These are phyloP conservation scores for Aspergillus clavatus DNA, from an alignment of 2,329 filamentous ascomycete genomes.

Conservation along the genomic window DNA sequence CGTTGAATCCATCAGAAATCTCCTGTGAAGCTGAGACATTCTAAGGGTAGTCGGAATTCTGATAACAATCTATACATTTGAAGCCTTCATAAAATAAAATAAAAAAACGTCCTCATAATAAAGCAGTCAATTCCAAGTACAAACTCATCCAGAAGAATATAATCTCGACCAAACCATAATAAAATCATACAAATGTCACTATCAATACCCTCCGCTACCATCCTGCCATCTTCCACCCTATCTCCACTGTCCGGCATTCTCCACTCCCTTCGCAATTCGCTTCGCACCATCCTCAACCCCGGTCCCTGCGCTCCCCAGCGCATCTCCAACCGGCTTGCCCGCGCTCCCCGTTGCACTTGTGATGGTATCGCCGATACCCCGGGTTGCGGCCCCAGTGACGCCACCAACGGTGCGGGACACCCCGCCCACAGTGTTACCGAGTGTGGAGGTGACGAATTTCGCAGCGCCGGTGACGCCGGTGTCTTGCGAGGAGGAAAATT, in stretches of 20 bases:
- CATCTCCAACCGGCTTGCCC: constrained; percentile 54
- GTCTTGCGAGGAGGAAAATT: constrained; percentile 34
- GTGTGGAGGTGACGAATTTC: constrained; percentile 52
- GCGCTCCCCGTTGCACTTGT: constrained; percentile 51
- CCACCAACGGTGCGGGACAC: constrained; percentile 51
- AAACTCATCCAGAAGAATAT: no score
- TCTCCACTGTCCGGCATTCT: constrained; percentile 55
- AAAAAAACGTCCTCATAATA: no score
- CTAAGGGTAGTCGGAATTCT: no score
- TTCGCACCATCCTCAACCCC: constrained; percentile 51
- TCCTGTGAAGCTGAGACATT: no score
- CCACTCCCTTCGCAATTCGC: constrained; percentile 50
- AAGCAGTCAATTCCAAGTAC: no score
- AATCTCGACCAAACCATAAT: no score
- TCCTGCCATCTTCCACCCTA: no score
- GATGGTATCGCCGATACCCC: constrained; percentile 55
- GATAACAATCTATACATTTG: no score
- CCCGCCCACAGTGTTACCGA: constrained; percentile 54
- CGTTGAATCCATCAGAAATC: no score
- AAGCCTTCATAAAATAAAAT: no score
- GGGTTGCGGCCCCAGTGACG: constrained; percentile 53
- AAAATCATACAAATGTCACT: no score
- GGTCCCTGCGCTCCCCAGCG: constrained; percentile 49
- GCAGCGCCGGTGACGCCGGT: constrained; percentile 48
- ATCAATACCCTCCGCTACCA: no score